phyloP scores from a whole-genome alignment of 306 rosid species.

The Acmispon strigosus region DNA sequence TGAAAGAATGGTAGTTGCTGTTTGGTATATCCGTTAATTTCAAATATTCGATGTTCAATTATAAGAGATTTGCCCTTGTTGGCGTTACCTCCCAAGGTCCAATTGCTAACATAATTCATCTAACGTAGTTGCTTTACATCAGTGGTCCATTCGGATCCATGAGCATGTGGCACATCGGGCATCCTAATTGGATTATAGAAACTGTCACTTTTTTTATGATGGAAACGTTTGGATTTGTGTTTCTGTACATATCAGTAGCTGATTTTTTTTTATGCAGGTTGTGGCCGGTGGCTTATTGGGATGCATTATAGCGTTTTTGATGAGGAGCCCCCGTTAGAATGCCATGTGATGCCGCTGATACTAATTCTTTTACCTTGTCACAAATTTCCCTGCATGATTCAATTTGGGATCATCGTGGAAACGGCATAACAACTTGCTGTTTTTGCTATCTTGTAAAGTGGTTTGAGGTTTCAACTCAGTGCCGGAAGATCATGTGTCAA shows the following conservation, averaged over 20 bases:
- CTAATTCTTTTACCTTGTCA: neutral
- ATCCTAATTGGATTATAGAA: neutral
- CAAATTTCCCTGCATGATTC: neutral
- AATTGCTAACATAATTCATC: neutral
- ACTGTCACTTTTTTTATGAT: neutral
- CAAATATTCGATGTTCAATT: neutral
- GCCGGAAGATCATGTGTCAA: neutral
- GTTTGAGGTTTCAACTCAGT: conserved; percentile 1
- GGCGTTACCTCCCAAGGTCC: neutral
- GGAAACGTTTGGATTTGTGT: neutral
- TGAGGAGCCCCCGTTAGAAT: conserved; percentile 28
- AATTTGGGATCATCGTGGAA: neutral
- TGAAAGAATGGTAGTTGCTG: neutral
- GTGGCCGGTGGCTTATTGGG: conserved; percentile 73
- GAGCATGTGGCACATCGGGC: neutral
- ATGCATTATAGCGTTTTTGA: conserved; percentile 51
- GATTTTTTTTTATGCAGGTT: conserved; percentile 44
- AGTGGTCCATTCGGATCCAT: neutral
- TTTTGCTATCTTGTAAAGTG: conserved; percentile 9
- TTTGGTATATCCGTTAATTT: neutral
- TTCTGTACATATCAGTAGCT: neutral
- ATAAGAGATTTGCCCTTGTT: neutral
- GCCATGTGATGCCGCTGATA: neutral
- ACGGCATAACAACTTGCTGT: neutral
- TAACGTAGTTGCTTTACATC: neutral